phyloP scores from a whole-genome alignment of 805 yeast species.

The Ogataea glucozyma region DNA sequence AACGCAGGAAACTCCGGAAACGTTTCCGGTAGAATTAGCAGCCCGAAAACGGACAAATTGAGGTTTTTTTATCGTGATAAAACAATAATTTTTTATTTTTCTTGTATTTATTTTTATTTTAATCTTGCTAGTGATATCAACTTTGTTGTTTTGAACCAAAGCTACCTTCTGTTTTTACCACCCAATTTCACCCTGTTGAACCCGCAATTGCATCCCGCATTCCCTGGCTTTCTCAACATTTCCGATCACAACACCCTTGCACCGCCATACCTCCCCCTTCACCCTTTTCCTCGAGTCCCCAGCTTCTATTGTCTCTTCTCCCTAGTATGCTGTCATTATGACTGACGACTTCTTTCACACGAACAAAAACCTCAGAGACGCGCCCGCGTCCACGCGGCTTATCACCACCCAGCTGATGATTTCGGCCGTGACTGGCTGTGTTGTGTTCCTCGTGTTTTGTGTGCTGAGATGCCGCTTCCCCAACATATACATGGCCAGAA shows the following conservation, averaged over 20 bases:
- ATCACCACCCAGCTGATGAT: conserved; percentile 76
- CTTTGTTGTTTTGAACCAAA: too few species aligned
- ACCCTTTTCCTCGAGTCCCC: not conserved
- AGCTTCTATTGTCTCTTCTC: not conserved
- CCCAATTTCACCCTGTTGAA: too few species aligned
- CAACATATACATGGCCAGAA: conserved; percentile 80
- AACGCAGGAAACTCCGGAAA: too few species aligned
- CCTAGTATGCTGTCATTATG: conserved; percentile 12
- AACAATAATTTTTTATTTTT: too few species aligned
- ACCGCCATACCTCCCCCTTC: too few species aligned
- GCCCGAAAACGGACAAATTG: not conserved
- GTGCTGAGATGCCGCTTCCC: conserved; percentile 73
- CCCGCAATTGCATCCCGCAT: too few species aligned
- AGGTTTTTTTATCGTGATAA: too few species aligned
- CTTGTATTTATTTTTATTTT: too few species aligned
- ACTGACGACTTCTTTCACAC: conserved; percentile 18
- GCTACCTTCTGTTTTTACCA: too few species aligned
- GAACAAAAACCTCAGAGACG: conserved; percentile 33
- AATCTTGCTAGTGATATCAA: too few species aligned
- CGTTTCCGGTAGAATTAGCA: not conserved
- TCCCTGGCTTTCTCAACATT: too few species aligned
- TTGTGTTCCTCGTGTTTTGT: conserved; percentile 71
- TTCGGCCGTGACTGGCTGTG: conserved; percentile 65
- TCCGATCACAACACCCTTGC: too few species aligned
- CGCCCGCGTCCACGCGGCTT: conserved; percentile 45